Evolutionary conservation across 345 rosid genomes (phyloP).

Genomic region (Abelmoschus esculentus): DNA sequence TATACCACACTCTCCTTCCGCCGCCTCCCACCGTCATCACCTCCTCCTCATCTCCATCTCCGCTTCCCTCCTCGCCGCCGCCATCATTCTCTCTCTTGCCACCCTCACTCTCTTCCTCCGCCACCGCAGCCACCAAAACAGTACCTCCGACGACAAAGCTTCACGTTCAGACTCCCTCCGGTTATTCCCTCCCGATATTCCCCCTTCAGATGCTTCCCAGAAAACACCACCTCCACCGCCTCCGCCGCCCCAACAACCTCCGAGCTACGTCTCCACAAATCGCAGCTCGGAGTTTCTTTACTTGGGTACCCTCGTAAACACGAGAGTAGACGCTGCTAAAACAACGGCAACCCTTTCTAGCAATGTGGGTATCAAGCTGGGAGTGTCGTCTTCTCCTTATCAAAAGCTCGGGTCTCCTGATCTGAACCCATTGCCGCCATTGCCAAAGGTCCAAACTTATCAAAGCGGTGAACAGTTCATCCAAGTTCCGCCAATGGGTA

Average conservation of each 20-base stretch:
- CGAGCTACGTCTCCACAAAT: conserved; percentile 25
- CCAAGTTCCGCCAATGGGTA: conserved; percentile 19
- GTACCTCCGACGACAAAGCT: conserved; percentile 32
- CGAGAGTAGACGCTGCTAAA: conserved; percentile 32
- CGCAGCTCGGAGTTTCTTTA: conserved; percentile 79
- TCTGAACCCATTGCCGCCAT: conserved; percentile 83
- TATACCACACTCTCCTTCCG: conserved; percentile 41
- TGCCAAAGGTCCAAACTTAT: conserved; percentile 46
- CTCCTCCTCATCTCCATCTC: conserved; percentile 40
- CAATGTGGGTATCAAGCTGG: conserved; percentile 30
- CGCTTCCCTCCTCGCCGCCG: conserved; percentile 47
- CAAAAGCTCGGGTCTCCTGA: conserved; percentile 80
- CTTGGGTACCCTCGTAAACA: conserved; percentile 65
- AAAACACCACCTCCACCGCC: not conserved
- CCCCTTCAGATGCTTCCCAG: conserved; percentile 47
- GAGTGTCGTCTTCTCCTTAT: conserved; percentile 38
- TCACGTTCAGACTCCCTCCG: conserved; percentile 48
- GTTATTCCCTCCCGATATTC: conserved; percentile 51
- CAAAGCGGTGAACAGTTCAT: conserved; percentile 35
- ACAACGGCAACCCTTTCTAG: conserved; percentile 19
- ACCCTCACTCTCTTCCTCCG: conserved; percentile 39
- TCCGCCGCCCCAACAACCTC: no score
- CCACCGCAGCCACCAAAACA: conserved; percentile 21
- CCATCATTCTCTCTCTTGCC: conserved; percentile 34
- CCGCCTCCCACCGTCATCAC: conserved; percentile 24